Evolutionary conservation across 306 rosid genomes (phyloP), one percentile per base, ranked within the genome.

Genomic region (Hippophae rhamnoides): DNA sequence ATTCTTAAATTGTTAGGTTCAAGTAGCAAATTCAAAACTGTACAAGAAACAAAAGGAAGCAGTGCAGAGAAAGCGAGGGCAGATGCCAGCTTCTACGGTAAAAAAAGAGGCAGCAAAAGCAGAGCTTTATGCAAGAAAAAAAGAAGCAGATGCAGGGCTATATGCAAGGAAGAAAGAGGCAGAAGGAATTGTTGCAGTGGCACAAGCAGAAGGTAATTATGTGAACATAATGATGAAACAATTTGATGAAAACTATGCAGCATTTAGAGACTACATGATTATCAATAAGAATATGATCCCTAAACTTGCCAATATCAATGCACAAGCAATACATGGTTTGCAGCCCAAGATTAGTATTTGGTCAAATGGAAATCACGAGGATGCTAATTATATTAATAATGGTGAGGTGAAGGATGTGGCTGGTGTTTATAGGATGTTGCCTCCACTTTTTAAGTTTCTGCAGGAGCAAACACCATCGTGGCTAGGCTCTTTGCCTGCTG

Each of bases 111-210:
- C 62, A 10, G 70, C 76, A 0, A 67, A 76, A 5, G 81, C 68
- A 0, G 42, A 52, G 2, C 58, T 76, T 47, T 71, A 70, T 13
- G 50, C 74, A 23, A 73, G 73, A 7, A 69, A 66, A 63, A 74
- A 66, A 47, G 64, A 13, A 2, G 71, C 71, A 2, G 73, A 75
- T 40, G 70, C 72, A 50, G 73, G 65, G 23, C 59, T 75, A 12
- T 76, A 76, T 38, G 67, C 81, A 0, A 76, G 63, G 69, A 71
- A 66, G 64, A 75, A 70, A 53, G 73, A 70, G 54, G 80, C 80
- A 0, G 80, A 75, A 58, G 76, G 69, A 27, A 58, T 75, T 5
- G 64, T 61, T 47, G 69, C 76, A 1, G 66, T 75, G 4, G 80
- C 72, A 18, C 56, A 70, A 31, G 76, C 76, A n/a, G 76, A 75